Base-by-base conservation (phyloP, 306 rosid genomes). In the Glycyrrhiza uralensis region DNA sequence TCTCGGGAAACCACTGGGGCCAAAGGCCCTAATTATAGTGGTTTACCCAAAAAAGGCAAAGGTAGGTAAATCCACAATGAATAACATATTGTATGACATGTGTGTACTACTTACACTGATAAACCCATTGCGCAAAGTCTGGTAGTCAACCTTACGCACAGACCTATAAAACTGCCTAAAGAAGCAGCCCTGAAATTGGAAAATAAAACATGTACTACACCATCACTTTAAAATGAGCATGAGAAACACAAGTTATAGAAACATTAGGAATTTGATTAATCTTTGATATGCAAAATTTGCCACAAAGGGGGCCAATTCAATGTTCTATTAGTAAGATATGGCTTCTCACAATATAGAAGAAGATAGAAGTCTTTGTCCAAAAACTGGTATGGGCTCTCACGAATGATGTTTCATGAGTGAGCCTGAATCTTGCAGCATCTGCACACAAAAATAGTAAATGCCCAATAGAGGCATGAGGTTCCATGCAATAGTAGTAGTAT, bases 361-460 rank as follows among this genome's bases (percentile, higher is more conserved):
- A 86, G 46, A 91, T 10, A 3, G 97, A 85, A 79, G 79, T 76
- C 77, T 62, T 83, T 5, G 90, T 86, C 98, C 97, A 91, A 82
- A 74, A 85, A 54, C 87, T 86, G 57, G 90, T 72, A 80, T 94
- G 98, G 8, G 90, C 91, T 86, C 85, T 85, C 41, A 91, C 97
- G 59, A 94, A 94, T 60, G 98, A 91, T 73, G 95, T 91, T 80
- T 94, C 90, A 30, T 86, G 98, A 73, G 95, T 80, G 78, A 94
- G 96, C 80, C 97, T 85, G 81, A 91, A 86, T 79, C 89, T 87
- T 69, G 92, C 74, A 64, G 87, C 83, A 87, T 85, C 98, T 89
- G 80, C 77, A 49, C 7, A 44, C 65, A 76, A 17, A 42, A 41
- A 56, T 30, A 23, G 72, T 13, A 64, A 33, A 39, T 32, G 5